Base-by-base conservation (phyloP, 164 flowering plant genomes). In the Sextonia rubra region DNA sequence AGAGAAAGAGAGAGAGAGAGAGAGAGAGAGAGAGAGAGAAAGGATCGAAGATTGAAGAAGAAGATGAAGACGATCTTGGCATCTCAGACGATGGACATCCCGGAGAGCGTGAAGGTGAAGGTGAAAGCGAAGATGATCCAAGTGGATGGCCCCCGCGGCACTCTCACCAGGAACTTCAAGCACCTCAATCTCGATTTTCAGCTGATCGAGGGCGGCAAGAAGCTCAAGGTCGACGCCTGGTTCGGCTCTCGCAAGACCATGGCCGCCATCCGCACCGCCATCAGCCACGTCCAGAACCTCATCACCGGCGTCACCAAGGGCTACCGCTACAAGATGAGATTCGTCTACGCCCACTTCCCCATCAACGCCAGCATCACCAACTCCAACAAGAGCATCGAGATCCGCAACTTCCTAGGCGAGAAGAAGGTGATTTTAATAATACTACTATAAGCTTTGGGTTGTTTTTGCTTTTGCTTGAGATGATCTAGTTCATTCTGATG, bases 261-360 rank as follows among this genome's bases (percentile, higher is more conserved):
- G 69, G 92, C 92, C 8, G 85, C 92, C 48, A 89, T 88, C 73
- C 74, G 90, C 0, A 88, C 92, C 20, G 92, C 92, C 22, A 80
- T 87, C 56, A 84, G 87, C 80, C 90, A 88, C 55, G 86, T 88
- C 37, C 69, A 76, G 49, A 88, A 88, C 63, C 83, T 88, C 62
- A 87, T 88, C 70, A 81, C 83, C 5, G 92, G 92, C 17, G 92
- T 88, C 69, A 88, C 92, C 48, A 84, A 84, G 71, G 90, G 92
- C 3, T 88, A 79, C 72, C 79, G 87, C 9, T 88, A 87, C 82
- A 88, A 87, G 84, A 87, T 88, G 92, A 63, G 92, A 3, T 87
- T 88, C 68, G 92, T 89, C 20, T 89, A 89, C 27, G 92, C 92
- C 69, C 90, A 89, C 68, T 89, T 89, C 70, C 92, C 92, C 64